Conservation (phyloP, 1,284 basidiomycete species). For the Microbotryomycetes sp. region DNA sequence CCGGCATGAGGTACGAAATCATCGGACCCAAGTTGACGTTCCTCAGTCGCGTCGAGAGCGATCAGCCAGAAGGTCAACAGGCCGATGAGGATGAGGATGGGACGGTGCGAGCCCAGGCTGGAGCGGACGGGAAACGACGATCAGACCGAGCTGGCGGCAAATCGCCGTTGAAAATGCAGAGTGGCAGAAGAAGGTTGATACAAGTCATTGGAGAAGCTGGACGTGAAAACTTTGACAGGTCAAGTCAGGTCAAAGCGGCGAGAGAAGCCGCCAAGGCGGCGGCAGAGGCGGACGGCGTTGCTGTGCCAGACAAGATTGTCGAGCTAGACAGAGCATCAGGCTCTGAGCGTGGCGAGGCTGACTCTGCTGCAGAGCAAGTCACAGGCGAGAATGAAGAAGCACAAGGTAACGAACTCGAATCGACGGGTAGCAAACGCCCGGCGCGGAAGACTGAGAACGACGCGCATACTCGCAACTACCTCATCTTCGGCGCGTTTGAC, state of each 20-base stretch:
- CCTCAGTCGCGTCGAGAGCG: slow-evolving; percentile 56
- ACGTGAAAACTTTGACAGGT: slow-evolving; percentile 14
- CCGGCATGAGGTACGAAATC: slow-evolving; percentile 49
- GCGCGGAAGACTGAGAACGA: neutral
- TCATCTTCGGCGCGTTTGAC: slow-evolving; percentile 40
- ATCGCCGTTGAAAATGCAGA: slow-evolving; percentile 1
- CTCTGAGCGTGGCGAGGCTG: neutral
- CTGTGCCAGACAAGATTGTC: neutral
- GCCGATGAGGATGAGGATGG: slow-evolving; percentile 33
- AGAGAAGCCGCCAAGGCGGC: neutral
- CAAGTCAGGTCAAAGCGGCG: neutral
- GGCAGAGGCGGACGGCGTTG: neutral
- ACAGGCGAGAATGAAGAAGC: no score
- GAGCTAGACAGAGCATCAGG: neutral
- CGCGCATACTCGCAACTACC: slow-evolving; percentile 41
- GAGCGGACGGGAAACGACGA: neutral
- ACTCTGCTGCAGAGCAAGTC: slow-evolving; percentile 5
- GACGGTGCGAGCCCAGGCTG: slow-evolving; percentile 9
- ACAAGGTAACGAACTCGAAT: neutral
- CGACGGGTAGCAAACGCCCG: neutral
- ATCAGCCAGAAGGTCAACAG: slow-evolving; percentile 13
- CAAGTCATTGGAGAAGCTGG: slow-evolving; percentile 23
- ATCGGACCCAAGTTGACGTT: slow-evolving; percentile 66
- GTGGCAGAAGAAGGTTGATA: slow-evolving; percentile 14
- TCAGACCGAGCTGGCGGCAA: neutral